These are phyloP conservation scores for Bipolaris oryzae DNA, from an alignment of 2,329 filamentous ascomycete species.

Conservation along the genomic window DNA sequence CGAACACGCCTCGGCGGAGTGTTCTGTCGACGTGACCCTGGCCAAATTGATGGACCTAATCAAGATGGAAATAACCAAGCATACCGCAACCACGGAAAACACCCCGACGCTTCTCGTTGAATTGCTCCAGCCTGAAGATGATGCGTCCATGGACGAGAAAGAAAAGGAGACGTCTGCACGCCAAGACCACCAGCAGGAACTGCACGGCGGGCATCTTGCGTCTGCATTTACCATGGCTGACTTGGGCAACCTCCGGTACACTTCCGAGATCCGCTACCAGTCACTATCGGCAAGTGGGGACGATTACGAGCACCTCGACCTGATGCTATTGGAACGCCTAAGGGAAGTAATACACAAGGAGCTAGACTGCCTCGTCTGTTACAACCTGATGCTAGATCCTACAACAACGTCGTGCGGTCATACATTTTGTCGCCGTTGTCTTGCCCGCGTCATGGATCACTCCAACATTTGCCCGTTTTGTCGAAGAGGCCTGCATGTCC, in stretches of 20 bases:
- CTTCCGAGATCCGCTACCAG: constrained; percentile 62
- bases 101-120: constrained; percentile 52
- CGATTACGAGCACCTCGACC: constrained; percentile 53
- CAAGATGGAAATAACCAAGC: constrained; percentile 58
- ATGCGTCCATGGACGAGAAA: constrained; percentile 45
- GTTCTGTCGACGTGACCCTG: constrained; percentile 75
- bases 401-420: constrained; percentile 86
- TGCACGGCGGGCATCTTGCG: constrained; percentile 65
- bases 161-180: constrained; percentile 39
- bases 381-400: constrained; percentile 78
- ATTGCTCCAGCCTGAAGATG: constrained; percentile 43
- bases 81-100: constrained; percentile 41
- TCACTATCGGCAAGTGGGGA: constrained; percentile 47
- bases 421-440: constrained; percentile 82
- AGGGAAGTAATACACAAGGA: constrained; percentile 69
- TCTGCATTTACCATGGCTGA: constrained; percentile 71
- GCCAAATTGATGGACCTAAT: constrained; percentile 68
- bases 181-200: constrained; percentile 47
- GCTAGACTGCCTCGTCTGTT: constrained; percentile 89
- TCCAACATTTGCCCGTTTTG: constrained; percentile 81
- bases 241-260: constrained; percentile 63
- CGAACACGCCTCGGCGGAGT: constrained; percentile 79
- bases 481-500: constrained; percentile 66
- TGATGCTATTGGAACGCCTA: constrained; percentile 61
- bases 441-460: constrained; percentile 77